Conservation (phyloP, 345 rosid species). For the Boechera retrofracta region DNA sequence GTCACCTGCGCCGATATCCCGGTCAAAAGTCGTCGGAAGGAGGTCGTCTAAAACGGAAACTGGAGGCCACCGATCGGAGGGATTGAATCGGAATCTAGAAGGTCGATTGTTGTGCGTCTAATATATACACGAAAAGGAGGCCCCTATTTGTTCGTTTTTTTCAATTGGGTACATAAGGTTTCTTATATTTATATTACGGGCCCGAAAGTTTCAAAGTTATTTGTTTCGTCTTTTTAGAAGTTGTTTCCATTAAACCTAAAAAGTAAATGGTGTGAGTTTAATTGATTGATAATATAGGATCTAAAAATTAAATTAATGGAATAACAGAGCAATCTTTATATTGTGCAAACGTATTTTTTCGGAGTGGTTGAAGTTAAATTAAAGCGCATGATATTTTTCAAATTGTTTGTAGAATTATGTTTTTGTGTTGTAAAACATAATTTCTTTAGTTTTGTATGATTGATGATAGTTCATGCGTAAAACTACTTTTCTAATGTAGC, state of each 20-base stretch:
- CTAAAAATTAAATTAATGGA: neutral
- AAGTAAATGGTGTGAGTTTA: neutral
- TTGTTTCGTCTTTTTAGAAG: neutral
- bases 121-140: conserved; percentile 6
- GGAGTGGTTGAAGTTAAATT: neutral
- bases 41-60: conserved; percentile 5
- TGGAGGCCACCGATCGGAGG: neutral
- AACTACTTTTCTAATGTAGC: neutral
- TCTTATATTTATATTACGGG: neutral
- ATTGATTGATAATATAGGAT: neutral
- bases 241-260: neutral
- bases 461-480: neutral
- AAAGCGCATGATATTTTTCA: neutral
- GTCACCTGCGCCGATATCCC: conserved; percentile 21
- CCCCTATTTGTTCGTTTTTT: neutral
- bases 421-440: neutral
- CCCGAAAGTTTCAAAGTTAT: neutral
- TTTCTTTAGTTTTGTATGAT: neutral
- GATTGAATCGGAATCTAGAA: conserved; percentile 27
- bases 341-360: neutral
- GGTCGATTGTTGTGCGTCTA: neutral
- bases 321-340: neutral
- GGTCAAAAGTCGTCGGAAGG: conserved; percentile 23
- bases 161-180: conserved; percentile 15
- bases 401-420: neutral